Conservation (phyloP, 108 stramenopile species). For the Cyclotella distinguenda region DNA sequence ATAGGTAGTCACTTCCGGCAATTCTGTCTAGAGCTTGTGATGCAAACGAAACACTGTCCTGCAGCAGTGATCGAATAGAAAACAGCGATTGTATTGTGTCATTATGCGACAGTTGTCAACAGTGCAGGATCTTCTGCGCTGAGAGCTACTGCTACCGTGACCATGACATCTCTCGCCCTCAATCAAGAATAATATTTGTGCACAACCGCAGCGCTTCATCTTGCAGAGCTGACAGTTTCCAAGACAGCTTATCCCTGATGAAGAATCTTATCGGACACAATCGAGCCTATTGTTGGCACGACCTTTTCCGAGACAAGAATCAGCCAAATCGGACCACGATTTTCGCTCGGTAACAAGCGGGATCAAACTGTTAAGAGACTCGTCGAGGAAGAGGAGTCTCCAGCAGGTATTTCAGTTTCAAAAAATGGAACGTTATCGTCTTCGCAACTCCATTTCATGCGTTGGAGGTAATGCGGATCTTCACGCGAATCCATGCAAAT, state of each 20-base stretch:
- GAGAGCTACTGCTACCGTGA: constrained; percentile 18
- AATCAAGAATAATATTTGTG: constrained; percentile 54
- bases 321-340: constrained; percentile 59
- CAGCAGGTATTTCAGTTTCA: constrained; percentile 53
- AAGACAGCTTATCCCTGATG: constrained; percentile 2
- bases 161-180: constrained; percentile 53
- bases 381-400: constrained; percentile 51
- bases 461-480: constrained; percentile 43
- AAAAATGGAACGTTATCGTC: constrained; percentile 41
- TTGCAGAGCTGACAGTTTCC: constrained; percentile 54
- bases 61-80: constrained; percentile 30
- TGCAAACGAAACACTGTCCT: constrained; percentile 5
- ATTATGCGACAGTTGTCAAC: constrained; percentile 38
- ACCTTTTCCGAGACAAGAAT: constrained; percentile 47
- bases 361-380: constrained; percentile 26
- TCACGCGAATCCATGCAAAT: constrained; percentile 50
- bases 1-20: background rate
- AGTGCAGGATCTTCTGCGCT: constrained; percentile 29
- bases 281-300: constrained; percentile 44
- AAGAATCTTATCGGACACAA: constrained; percentile 41
- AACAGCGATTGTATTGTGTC: constrained; percentile 50
- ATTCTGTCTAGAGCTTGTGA: background rate
- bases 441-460: constrained; percentile 34
- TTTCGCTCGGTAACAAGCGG: constrained; percentile 56
- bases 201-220: constrained; percentile 57